Base-by-base conservation (phyloP, 1,139 yeast genomes). In the Candida sp. region DNA sequence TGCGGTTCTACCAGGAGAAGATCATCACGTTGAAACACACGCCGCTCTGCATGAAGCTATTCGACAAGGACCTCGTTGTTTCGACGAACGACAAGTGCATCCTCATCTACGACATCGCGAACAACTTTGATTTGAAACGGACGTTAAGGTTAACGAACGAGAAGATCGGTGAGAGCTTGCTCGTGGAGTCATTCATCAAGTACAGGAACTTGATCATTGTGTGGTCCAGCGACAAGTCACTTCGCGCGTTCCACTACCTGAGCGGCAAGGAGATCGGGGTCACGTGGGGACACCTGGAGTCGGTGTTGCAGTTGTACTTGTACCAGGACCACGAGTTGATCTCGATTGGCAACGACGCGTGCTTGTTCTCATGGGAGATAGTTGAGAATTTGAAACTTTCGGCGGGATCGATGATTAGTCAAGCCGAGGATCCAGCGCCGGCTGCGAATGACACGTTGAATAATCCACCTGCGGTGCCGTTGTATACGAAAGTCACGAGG, bases 251-350 rank as follows among this genome's bases (percentile, higher is more conserved):
- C 59, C 73, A 73, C 41, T 79, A 75, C 53, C 51, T 59, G 0
- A 70, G 72, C 4, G 88, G 87, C 0, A 75, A 67, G 44, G 73
- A 75, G 7, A 44, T 82, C 9, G 74, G 81, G 9, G 72, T 78
- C 0, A 80, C 73, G 38, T 86, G 88, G 88, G 93, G 89, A 0
- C 91, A 86, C 57, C 82, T 86, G 56, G 90, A 85, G 44, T 67
- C 78, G 1, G 73, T 85, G 6, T 61, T 80, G 4, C 80, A 81
- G 0, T 57, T 86, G 11, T 53, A 48, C 42, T 23, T 50, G 7
- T 33, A 38, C 23, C 34, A 45, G 26, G 43, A 43, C 7, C 63
- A 66, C 23, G 62, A 58, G 3, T 60, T 81, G 34, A 57, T 80
- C 1, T 71, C 84, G 0, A 67, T 80, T 23, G 77, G 85, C 25